Conservation (phyloP, 495 filamentous ascomycete species). For the Penicillium angulare region DNA sequence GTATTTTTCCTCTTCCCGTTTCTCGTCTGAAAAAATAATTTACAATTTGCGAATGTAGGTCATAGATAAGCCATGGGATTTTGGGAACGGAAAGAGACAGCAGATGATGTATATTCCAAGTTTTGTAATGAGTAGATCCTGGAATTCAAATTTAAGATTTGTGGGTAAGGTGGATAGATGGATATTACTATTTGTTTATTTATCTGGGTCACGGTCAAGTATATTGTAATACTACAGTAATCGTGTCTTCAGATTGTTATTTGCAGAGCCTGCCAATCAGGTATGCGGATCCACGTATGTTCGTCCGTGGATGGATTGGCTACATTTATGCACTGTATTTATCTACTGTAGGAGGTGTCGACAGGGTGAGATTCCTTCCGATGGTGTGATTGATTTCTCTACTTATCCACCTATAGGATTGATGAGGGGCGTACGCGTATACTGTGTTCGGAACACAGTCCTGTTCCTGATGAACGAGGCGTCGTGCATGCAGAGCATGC, state of each 20-base stretch:
- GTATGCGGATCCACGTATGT: slow-evolving; percentile 1
- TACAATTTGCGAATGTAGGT: neutral
- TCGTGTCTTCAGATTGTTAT: too few relatives aligned
- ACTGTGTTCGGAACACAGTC: neutral
- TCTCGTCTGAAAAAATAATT: neutral
- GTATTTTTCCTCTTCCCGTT: neutral
- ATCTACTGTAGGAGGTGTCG: neutral
- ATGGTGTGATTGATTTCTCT: slow-evolving; percentile 10
- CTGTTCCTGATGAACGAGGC: neutral
- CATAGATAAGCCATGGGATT: neutral
- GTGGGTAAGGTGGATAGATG: too few relatives aligned
- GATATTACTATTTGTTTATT: neutral
- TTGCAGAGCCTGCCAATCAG: too few relatives aligned
- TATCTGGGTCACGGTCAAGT: too few relatives aligned
- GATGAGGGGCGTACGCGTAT: neutral
- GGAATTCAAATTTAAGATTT: too few relatives aligned
- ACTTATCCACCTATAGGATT: neutral
- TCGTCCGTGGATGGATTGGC: neutral
- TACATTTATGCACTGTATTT: too few relatives aligned
- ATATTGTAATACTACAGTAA: too few relatives aligned
- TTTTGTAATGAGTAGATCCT: too few relatives aligned
- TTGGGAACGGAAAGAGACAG: neutral
- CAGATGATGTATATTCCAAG: neutral
- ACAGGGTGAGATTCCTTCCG: slow-evolving; percentile 14
- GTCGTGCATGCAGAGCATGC: too few relatives aligned